Conservation (phyloP, 2,329 filamentous ascomycete genomes). For the Didymella pinodella region DNA sequence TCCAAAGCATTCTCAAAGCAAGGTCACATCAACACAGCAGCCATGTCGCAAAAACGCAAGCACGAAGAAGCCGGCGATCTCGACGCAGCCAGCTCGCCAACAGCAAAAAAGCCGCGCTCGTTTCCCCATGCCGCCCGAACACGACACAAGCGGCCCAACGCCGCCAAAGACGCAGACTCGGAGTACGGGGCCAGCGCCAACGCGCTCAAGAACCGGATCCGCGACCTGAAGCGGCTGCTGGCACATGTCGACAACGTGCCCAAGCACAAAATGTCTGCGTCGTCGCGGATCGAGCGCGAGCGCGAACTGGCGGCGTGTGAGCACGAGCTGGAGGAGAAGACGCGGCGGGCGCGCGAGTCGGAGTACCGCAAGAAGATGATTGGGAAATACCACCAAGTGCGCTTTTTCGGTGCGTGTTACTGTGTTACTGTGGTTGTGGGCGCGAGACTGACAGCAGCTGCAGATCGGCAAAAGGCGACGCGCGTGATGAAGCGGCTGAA, state of each 20-base stretch:
- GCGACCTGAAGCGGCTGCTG: slow-evolving; percentile 73
- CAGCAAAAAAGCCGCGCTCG: slow-evolving; percentile 38
- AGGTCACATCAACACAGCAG: slow-evolving; percentile 1
- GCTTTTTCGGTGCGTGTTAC: slow-evolving; percentile 76
- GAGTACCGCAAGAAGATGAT: slow-evolving; percentile 76
- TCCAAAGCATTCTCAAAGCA: slow-evolving; percentile 7
- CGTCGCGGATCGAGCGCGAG: slow-evolving; percentile 73
- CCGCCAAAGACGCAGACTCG: slow-evolving; percentile 32
- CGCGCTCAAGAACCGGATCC: slow-evolving; percentile 74
- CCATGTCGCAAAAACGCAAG: slow-evolving; percentile 50
- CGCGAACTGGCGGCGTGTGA: slow-evolving; percentile 73
- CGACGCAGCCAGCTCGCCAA: slow-evolving; percentile 19
- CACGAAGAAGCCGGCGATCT: slow-evolving; percentile 33
- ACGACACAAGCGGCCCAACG: slow-evolving; percentile 32
- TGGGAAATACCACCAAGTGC: slow-evolving; percentile 80
- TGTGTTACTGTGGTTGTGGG: too few species aligned
- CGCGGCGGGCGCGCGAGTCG: slow-evolving; percentile 58
- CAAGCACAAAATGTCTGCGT: slow-evolving; percentile 65
- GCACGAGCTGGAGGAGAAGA: slow-evolving; percentile 63
- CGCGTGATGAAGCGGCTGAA: slow-evolving; percentile 71
- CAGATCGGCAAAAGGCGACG: slow-evolving; percentile 76
- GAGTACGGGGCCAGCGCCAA: slow-evolving; percentile 55
- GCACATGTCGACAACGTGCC: slow-evolving; percentile 62
- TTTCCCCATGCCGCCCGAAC: slow-evolving; percentile 30
- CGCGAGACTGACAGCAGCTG: slow-evolving; percentile 24